A percentile compares a stretch with the other conserved stretches of the same genome.
Evolutionary conservation across 75 land plant species (phyloP).

Genomic region (Isoetes taiwanensis): DNA sequence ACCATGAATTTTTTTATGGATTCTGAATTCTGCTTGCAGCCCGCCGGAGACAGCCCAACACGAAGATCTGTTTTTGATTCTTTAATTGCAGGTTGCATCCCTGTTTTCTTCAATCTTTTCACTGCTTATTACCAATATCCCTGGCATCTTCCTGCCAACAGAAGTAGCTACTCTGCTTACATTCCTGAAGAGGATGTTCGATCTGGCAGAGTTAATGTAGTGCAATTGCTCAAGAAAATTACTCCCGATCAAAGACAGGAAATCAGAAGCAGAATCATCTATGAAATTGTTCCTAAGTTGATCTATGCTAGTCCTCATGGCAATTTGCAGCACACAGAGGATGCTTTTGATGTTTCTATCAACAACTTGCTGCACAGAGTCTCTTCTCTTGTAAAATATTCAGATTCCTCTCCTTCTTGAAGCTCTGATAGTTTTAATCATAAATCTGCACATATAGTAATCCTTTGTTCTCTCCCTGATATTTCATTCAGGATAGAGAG

Average conservation of each 20-base stretch:
- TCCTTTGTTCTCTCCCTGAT: too few relatives aligned
- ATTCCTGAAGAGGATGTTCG: constrained; percentile 9
- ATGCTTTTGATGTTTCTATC: constrained; percentile 31
- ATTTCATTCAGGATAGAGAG: too few relatives aligned
- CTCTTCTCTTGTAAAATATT: too few relatives aligned
- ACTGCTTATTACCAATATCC: constrained; percentile 32
- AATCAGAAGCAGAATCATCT: constrained; percentile 41
- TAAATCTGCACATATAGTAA: too few relatives aligned
- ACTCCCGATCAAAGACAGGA: constrained; percentile 21
- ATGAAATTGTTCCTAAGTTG: constrained; percentile 40
- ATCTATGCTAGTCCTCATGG: constrained; percentile 33
- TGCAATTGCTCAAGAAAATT: constrained; percentile 10
- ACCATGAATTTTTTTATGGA: constrained; percentile 32
- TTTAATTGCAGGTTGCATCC: constrained; percentile 28
- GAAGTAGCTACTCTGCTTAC: constrained; percentile 19
- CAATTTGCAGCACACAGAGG: constrained; percentile 12
- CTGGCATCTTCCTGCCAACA: constrained; percentile 25
- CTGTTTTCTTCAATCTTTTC: constrained; percentile 22
- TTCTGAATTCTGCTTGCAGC: constrained; percentile 21
- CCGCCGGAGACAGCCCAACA: constrained; percentile 24
- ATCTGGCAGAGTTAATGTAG: background rate
- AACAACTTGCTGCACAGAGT: constrained; percentile 18
- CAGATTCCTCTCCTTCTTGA: too few relatives aligned
- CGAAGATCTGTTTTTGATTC: constrained; percentile 27
- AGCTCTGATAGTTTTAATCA: too few relatives aligned